Evolutionary conservation across 805 yeast genomes (phyloP), one percentile per base, ranked within the genome.

Genomic region (Saturnispora diversa): DNA sequence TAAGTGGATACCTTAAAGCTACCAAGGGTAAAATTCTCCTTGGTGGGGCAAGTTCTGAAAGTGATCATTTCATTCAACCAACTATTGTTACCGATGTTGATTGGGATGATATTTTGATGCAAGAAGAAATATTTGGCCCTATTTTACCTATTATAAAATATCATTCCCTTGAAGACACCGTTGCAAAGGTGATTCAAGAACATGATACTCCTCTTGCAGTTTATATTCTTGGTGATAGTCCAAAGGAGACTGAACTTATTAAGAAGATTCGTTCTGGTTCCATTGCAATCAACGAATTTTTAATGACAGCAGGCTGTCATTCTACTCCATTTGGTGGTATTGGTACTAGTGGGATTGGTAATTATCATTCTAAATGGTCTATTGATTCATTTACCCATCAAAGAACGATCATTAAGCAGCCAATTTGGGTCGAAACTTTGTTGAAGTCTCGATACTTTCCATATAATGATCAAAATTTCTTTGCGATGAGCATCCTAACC

Each of bases 241-340:
- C 68, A 35, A 44, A 51, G 15, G 80, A 75, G 50, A 70, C 72
- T 43, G 58, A 70, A 4, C 60, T 61, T 41, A 73, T 85, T 44
- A 60, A 70, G 43, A 56, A 62, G 4, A 63, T 85, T 19, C 72
- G 94, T 53, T 80, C 92, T 0, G 96, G 96, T 21, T 81, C 75
- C 4, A 65, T 77, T 11, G 58, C 75, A 35, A 64, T 84, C 45
- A 85, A 86, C 55, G 96, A 87, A 49, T 40, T 78, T 0, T 38
- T 85, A 35, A 45, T 84, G 52, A 94, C 86, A 47, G 85, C 75
- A 31, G 88, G 76, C 1, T 68, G 82, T 34, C 42, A 37, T 39
- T 44, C 68, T 6, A 68, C 84, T 3, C 97, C 97, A 20, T 90
- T 88, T 61, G 97, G 97, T 25, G 97, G 97, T 19, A 64, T 88